phyloP scores from a whole-genome alignment of 2,329 filamentous ascomycete genomes.

The Penicillium polonicum region DNA sequence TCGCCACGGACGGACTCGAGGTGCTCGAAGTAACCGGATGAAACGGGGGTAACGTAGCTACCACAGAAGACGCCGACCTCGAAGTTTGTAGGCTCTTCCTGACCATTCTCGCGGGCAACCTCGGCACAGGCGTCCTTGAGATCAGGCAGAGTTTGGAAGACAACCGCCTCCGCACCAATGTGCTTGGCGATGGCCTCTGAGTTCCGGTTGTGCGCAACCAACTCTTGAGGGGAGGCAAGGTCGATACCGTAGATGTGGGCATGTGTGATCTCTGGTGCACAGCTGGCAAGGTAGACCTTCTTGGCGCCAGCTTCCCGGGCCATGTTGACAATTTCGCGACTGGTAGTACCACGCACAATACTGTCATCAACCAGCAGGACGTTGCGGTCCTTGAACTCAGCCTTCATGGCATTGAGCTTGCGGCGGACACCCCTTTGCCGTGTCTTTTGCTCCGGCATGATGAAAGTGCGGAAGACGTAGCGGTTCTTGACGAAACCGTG shows the following conservation, averaged over 20 bases:
- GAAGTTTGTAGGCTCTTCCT: constrained; percentile 61
- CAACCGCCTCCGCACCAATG: constrained; percentile 73
- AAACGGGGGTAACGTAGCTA: constrained; percentile 77
- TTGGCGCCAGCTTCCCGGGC: constrained; percentile 78
- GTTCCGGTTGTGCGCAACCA: constrained; percentile 68
- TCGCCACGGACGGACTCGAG: constrained; percentile 70
- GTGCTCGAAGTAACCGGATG: constrained; percentile 78
- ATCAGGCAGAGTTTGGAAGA: constrained; percentile 74
- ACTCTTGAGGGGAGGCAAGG: constrained; percentile 67
- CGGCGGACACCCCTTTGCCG: constrained; percentile 83
- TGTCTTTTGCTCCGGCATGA: constrained; percentile 77
- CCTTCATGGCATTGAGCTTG: constrained; percentile 83
- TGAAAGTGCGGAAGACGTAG: constrained; percentile 85
- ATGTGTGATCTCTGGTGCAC: constrained; percentile 77
- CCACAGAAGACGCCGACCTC: constrained; percentile 93
- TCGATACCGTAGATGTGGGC: constrained; percentile 86
- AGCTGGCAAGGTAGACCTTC: constrained; percentile 80
- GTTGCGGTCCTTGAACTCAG: constrained; percentile 77
- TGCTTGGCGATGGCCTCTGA: constrained; percentile 61
- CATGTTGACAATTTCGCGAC: constrained; percentile 77
- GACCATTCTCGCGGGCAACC: constrained; percentile 57
- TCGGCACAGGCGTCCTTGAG: constrained; percentile 77
- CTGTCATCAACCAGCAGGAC: constrained; percentile 86
- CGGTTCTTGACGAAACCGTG: constrained; percentile 87
- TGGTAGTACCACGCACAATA: constrained; percentile 83